Evolutionary conservation across 345 rosid genomes (phyloP), one percentile per base, ranked within the genome.

Genomic region (Cardiospermum halicacabum): DNA sequence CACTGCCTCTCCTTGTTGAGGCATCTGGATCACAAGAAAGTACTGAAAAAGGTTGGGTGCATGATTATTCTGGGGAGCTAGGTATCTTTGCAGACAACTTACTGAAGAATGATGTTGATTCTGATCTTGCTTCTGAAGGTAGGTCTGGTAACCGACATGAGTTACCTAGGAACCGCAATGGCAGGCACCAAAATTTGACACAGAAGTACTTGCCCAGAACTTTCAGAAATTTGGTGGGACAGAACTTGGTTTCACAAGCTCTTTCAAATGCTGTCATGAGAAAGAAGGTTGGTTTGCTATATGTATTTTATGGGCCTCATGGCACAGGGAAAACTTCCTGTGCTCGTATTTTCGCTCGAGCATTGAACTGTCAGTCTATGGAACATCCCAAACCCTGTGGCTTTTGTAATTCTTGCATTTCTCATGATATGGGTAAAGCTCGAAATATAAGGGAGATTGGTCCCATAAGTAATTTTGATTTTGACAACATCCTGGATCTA

Each of bases 241-340:
- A 95, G 77, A 87, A 78, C 75, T 75, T 95, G 62, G 98, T 81
- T 15, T 84, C 80, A 5, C 96, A 91, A 79, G 97, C 96, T 72
- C 89, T 95, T 34, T 86, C 86, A 18, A 95, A 95, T 69, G 99
- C 96, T 21, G 89, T 84, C 39, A 63, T 53, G 55, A 82, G 72
- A 74, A 86, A 80, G 59, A 95, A 86, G 81, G 84, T 95, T 50
- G 99, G 96, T 19, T 75, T 91, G 60, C 88, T 95, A 16, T 95
- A 91, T 60, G 96, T 88, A 18, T 91, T 95, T 62, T 83, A 95
- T 10, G 99, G 99, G 45, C 96, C 97, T 74, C 97, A 86, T 58
- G 99, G 99, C 53, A 91, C 98, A 2, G 99, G 99, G 27, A 95
- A 91, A 72, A 89, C 98, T 26, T 95, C 94, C 0, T 89, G 98